A percentile compares a stretch with the other conserved stretches of the same genome.
Evolutionary conservation across 257 asterid genomes (phyloP).

Genomic region (Leonotis leonurus): DNA sequence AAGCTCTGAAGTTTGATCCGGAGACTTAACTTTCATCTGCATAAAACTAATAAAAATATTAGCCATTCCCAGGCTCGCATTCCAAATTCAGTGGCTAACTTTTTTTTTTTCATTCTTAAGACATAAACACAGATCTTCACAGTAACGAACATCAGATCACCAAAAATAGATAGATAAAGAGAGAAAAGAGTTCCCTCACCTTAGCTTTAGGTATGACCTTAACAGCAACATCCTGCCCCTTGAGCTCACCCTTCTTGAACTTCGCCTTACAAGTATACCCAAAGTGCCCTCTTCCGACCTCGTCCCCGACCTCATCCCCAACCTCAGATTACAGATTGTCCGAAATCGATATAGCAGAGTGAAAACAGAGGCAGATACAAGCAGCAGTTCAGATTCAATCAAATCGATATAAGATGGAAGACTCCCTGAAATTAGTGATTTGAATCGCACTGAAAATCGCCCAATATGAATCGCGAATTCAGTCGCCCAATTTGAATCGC

Average conservation of each 20-base stretch:
- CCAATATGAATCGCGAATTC: too few relatives aligned
- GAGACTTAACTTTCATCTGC: background rate
- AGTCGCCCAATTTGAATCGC: too few relatives aligned
- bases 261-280: conserved; percentile 86
- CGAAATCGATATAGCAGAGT: too few relatives aligned
- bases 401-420: too few relatives aligned
- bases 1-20: background rate
- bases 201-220: conserved; percentile 87
- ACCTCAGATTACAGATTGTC: too few relatives aligned
- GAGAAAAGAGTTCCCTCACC: conserved; percentile 35
- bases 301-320: conserved; percentile 88
- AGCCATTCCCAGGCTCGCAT: background rate
- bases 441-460: too few relatives aligned
- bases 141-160: conserved; percentile 7
- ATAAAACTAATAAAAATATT: background rate
- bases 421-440: too few relatives aligned
- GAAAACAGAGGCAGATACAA: too few relatives aligned
- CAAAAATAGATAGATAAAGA: background rate
- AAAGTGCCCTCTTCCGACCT: conserved; percentile 94
- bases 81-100: too few relatives aligned
- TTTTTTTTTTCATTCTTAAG: too few relatives aligned
- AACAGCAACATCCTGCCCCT: conserved; percentile 82
- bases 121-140: conserved; percentile 16
- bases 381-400: too few relatives aligned
- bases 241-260: conserved; percentile 79